Percentiles rank a stretch among this genome's conserved stretches.
Conservation (phyloP, 331 rosid genomes). For the Malus hybrid region DNA sequence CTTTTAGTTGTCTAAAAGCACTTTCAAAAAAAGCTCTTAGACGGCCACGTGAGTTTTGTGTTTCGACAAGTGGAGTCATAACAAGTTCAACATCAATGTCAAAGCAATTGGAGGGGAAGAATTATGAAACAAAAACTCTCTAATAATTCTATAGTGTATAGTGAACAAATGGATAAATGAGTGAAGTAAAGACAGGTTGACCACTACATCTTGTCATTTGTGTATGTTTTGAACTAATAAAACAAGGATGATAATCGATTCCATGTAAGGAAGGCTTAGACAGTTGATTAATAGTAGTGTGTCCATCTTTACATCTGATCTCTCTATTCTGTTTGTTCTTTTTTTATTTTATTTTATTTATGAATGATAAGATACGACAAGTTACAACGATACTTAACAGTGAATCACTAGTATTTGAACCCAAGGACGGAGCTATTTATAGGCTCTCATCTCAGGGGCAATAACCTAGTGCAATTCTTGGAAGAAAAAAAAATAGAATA, state of each 20-base stretch:
- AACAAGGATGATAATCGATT: neutral
- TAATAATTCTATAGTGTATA: neutral
- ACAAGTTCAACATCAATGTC: neutral
- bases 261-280: neutral
- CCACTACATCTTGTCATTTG: neutral
- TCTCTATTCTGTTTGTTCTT: too few species aligned
- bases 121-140: neutral
- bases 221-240: neutral
- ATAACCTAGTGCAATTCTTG: too few species aligned
- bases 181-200: neutral
- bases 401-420: too few species aligned
- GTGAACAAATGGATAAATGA: neutral
- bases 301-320: too few species aligned
- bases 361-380: neutral
- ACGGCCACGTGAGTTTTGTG: neutral
- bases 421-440: neutral
- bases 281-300: neutral
- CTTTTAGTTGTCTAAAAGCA: too few species aligned
- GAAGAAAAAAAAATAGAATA: too few species aligned
- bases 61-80: neutral
- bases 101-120: neutral
- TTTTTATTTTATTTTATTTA: too few species aligned
- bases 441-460: neutral
- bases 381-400: neutral
- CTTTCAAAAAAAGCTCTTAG: too few species aligned